Conservation (phyloP, 257 asterid genomes). For the Fraxinus excelsior region DNA sequence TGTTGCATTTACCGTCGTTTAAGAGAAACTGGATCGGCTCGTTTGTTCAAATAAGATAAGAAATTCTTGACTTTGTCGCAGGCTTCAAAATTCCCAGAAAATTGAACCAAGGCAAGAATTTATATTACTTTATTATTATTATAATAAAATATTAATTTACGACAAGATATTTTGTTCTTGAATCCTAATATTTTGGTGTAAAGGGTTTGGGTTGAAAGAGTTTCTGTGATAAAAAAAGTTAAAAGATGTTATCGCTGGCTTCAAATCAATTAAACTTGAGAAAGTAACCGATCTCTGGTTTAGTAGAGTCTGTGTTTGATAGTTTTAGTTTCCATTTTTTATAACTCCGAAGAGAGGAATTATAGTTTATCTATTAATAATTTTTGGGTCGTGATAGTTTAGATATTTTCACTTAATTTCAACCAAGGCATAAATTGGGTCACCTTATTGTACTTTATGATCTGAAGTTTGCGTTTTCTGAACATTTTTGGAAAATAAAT, state of each 20-base stretch:
- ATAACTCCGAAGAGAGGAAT: background rate
- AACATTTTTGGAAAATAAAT: background rate
- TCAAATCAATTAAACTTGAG: background rate
- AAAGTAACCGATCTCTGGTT: background rate
- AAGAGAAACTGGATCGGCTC: background rate
- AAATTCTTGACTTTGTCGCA: background rate
- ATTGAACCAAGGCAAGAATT: slow-evolving; percentile 25
- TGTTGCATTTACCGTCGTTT: slow-evolving; percentile 4
- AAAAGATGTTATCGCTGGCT: slow-evolving; percentile 4
- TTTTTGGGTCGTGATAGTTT: background rate
- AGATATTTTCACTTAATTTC: background rate
- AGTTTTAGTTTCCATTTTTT: background rate
- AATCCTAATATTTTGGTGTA: slow-evolving; percentile 5
- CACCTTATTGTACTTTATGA: background rate
- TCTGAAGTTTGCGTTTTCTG: background rate
- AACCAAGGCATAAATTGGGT: background rate
- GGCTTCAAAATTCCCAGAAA: slow-evolving; percentile 8
- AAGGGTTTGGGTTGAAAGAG: background rate
- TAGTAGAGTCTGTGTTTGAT: slow-evolving; percentile 9
- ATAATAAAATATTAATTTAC: background rate
- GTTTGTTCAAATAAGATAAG: background rate
- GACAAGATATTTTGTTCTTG: slow-evolving; percentile 5
- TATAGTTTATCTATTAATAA: background rate
- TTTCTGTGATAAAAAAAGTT: slow-evolving; percentile 3
- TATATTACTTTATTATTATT: background rate